Base-by-base conservation (phyloP, 306 rosid species). In the barrel medic (Medicago truncatula) region DNA sequence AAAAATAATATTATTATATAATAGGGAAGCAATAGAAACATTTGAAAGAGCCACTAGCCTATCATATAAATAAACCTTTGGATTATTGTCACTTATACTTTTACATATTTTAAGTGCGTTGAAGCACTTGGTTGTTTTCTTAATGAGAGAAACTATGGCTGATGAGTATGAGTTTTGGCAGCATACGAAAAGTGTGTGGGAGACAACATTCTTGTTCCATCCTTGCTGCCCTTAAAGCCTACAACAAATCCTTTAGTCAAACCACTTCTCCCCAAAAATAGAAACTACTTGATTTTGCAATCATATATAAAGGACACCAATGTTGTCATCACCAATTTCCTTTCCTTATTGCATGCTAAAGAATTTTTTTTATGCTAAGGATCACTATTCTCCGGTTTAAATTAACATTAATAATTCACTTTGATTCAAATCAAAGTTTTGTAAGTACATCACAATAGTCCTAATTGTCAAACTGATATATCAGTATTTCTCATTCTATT, bases 171-270 rank as follows among this genome's bases (percentile, higher is more conserved):
- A 38, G 78, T 53, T 81, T 76, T 86, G 82, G 78, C 74, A 73
- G 76, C 83, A 85, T 70, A 74, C 62, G 67, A 15, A 82, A 74
- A 64, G 91, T 91, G 98, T 67, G 91, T 91, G 98, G 96, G 89
- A 75, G 85, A 87, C 97, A 88, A 87, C 96, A 88, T 69, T 68
- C 85, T 76, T 84, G 78, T 85, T 82, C 83, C 87, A 87, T 82
- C 83, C 86, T 67, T 85, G 92, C 82, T 65, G 75, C 67, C 83
- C 80, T 81, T 38, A 84, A 78, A 65, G 78, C 90, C 85, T 82
- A 88, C 87, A 88, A 65, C 73, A 54, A 70, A 67, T 83, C 81
- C 81, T 70, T 60, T 10, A 74, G 81, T 85, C 85, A 80, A 88
- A 85, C 77, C 84, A 76, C 83, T 82, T 68, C 41, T 66, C 38